Evolutionary conservation across 108 stramenopile species (phyloP).

Genomic region (Conticribra weissflogii): DNA sequence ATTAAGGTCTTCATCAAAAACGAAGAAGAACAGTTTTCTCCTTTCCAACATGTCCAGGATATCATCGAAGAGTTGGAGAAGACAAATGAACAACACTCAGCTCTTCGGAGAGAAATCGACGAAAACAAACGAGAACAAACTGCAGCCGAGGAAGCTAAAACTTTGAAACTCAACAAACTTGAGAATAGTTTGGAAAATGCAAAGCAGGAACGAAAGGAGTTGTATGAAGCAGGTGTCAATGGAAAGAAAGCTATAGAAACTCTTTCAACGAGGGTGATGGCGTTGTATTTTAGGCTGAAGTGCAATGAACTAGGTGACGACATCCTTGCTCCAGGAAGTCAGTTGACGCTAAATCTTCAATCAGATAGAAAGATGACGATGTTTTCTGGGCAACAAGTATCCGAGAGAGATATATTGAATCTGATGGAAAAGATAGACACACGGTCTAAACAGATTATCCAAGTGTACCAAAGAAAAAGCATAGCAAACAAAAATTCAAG

Average conservation of each 20-base stretch:
- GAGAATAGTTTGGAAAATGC: conserved; percentile 50
- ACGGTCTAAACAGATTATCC: conserved; percentile 65
- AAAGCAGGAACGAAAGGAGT: conserved; percentile 47
- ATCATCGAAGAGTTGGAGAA: conserved; percentile 71
- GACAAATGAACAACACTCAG: conserved; percentile 42
- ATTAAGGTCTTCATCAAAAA: conserved; percentile 41
- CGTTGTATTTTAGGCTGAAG: conserved; percentile 75
- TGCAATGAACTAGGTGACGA: conserved; percentile 58
- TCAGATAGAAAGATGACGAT: conserved; percentile 53
- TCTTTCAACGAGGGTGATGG: conserved; percentile 65
- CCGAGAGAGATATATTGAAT: conserved; percentile 69
- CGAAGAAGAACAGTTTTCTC: conserved; percentile 74
- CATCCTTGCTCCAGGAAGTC: conserved; percentile 11
- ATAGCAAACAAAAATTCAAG: conserved; percentile 20
- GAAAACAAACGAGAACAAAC: conserved; percentile 53
- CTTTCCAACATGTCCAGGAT: conserved; percentile 79
- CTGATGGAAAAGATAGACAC: conserved; percentile 75
- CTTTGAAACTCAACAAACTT: conserved; percentile 47
- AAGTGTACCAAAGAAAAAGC: conserved; percentile 30
- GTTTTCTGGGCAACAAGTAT: conserved; percentile 60
- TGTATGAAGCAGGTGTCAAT: conserved; percentile 41
- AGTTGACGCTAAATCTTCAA: conserved; percentile 20
- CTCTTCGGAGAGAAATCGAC: conserved; percentile 54
- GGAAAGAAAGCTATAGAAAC: conserved; percentile 57
- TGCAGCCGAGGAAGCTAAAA: conserved; percentile 54